These are phyloP conservation scores for Trametes cingulata DNA, from an alignment of 768 basidiomycete genomes.

Conservation along the genomic window DNA sequence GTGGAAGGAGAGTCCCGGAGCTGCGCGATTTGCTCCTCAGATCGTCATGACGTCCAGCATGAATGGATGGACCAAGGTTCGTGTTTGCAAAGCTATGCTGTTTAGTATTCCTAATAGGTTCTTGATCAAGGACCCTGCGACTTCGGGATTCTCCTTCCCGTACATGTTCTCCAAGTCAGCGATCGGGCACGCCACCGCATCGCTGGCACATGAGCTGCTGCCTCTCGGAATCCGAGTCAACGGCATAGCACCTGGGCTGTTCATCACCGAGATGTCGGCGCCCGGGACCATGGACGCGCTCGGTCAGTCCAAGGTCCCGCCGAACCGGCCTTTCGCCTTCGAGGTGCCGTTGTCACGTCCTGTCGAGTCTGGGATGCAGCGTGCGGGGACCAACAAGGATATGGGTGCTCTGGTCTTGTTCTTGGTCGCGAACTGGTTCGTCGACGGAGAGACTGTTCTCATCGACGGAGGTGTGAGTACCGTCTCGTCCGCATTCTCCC, in stretches of 20 bases:
- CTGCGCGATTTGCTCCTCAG: slow-evolving; percentile 43
- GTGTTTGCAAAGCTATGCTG: too few species aligned
- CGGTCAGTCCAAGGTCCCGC: slow-evolving; percentile 26
- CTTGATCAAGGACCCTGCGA: slow-evolving; percentile 39
- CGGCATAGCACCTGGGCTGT: slow-evolving; percentile 47
- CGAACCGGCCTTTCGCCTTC: slow-evolving; percentile 28
- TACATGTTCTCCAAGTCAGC: slow-evolving; percentile 52
- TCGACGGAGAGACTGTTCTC: slow-evolving; percentile 48
- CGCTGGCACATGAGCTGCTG: slow-evolving; percentile 49
- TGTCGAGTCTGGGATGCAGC: slow-evolving; percentile 14
- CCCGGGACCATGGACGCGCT: slow-evolving; percentile 30
- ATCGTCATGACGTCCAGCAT: slow-evolving; percentile 52
- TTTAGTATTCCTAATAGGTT: too few species aligned
- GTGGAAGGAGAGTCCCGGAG: slow-evolving; percentile 39
- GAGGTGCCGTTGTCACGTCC: slow-evolving; percentile 37
- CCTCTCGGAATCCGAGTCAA: slow-evolving; percentile 50
- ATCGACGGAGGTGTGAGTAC: slow-evolving; percentile 51
- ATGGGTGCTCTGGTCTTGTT: slow-evolving; percentile 46
- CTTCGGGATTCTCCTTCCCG: slow-evolving; percentile 42
- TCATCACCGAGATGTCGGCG: slow-evolving; percentile 34
- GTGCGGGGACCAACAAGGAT: slow-evolving; percentile 40
- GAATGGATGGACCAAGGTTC: slow-evolving; percentile 54
- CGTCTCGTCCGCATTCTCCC: not conserved
- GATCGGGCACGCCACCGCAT: slow-evolving; percentile 46
- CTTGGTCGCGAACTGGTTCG: slow-evolving; percentile 48